Percentiles rank a stretch among this genome's conserved stretches.
These are phyloP conservation scores for Aspergillus sclerotioniger DNA, from an alignment of 495 filamentous ascomycete species.

Conservation along the genomic window DNA sequence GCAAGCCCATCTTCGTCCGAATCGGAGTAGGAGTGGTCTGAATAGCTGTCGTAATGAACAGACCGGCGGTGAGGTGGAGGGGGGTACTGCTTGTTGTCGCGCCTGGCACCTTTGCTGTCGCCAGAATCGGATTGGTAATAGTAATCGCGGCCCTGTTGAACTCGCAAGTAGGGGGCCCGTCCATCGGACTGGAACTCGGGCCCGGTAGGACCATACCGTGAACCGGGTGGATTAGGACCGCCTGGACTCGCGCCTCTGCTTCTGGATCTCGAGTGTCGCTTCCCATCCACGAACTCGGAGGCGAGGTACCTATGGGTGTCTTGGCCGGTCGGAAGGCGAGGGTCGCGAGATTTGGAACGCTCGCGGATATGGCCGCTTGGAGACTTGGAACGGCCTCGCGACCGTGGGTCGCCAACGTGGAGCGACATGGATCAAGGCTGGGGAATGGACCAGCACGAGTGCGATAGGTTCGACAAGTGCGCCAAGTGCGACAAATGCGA, in stretches of 20 bases:
- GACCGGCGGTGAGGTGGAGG: constrained; percentile 26
- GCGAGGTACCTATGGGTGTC: constrained; percentile 25
- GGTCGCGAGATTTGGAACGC: constrained; percentile 51
- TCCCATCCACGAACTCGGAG: constrained; percentile 22
- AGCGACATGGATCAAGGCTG: constrained; percentile 41
- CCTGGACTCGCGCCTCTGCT: constrained; percentile 19
- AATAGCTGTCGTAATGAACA: constrained; percentile 30
- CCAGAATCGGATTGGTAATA: constrained; percentile 37
- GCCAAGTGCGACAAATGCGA: constrained; percentile 4
- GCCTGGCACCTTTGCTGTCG: constrained; percentile 15
- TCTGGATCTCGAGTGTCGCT: constrained; percentile 19
- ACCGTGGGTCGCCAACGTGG: constrained; percentile 56
- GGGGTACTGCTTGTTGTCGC: constrained; percentile 23
- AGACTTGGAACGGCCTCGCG: constrained; percentile 60
- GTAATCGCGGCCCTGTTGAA: constrained; percentile 28
- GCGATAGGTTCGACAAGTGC: no score
- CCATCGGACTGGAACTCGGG: constrained; percentile 48
- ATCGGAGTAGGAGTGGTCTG: constrained; percentile 40
- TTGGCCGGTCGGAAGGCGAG: constrained; percentile 29
- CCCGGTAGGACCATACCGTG: constrained; percentile 41
- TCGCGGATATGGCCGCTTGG: constrained; percentile 47
- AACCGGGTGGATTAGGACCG: constrained; percentile 41
- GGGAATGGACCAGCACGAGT: constrained; percentile 8
- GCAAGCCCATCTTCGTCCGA: constrained; percentile 41
- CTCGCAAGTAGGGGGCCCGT: constrained; percentile 20